A percentile compares a stretch with the other conserved stretches of the same genome.
Conservation (phyloP, 164 flowering plant species). For the Kalanchoe fedtschenkoi region DNA sequence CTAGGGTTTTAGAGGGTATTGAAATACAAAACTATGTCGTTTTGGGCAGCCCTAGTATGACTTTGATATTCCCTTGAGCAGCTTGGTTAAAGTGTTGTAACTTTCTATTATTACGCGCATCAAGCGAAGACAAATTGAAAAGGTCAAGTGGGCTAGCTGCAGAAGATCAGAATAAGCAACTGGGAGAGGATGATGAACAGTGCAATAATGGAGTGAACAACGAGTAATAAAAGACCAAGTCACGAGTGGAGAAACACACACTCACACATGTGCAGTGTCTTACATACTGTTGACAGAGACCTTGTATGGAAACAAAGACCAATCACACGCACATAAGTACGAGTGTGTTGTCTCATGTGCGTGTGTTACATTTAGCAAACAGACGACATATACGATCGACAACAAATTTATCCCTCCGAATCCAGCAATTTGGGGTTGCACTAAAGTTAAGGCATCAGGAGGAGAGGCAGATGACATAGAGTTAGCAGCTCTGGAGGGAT, state of each 20-base stretch:
- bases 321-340: background rate
- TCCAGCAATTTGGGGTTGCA: background rate
- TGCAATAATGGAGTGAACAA: slow-evolving; percentile 1
- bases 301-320: background rate
- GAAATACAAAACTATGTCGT: background rate
- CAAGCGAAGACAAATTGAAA: background rate
- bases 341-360: background rate
- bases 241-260: slow-evolving; percentile 1
- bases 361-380: background rate
- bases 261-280: background rate
- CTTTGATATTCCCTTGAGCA: background rate
- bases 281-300: background rate
- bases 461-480: no score
- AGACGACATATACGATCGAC: background rate
- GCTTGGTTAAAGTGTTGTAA: background rate
- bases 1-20: background rate
- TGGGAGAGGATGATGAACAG: background rate
- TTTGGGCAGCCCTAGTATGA: background rate
- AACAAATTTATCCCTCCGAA: background rate
- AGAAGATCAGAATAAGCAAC: background rate
- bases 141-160: background rate
- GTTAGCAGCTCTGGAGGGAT: slow-evolving; percentile 99
- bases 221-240: background rate
- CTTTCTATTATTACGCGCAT: background rate
- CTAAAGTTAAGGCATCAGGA: background rate